phyloP scores from a whole-genome alignment of 2,329 filamentous ascomycete species.

The Aspergillus intermedius region DNA sequence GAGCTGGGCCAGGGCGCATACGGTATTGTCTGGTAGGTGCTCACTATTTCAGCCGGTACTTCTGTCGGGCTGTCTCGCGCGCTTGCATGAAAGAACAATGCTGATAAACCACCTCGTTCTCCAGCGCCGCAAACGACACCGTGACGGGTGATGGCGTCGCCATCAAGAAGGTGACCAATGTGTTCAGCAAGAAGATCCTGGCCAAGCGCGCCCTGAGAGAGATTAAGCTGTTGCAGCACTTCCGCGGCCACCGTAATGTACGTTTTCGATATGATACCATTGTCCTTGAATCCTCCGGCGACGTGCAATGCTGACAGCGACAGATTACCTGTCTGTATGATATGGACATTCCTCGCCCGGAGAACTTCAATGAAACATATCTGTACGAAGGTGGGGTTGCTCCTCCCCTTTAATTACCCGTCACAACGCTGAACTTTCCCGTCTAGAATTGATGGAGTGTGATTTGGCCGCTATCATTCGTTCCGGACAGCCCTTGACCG shows the following conservation, averaged over 20 bases:
- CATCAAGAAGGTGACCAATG: conserved; percentile 99
- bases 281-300: not conserved
- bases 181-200: conserved; percentile 99
- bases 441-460: conserved; percentile 93
- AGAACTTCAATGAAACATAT: conserved; percentile 99
- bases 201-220: conserved; percentile 96
- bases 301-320: conserved; percentile 30
- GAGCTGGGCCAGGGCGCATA: conserved; percentile 97
- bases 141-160: conserved; percentile 89
- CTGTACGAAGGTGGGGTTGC: conserved; percentile 77
- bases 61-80: conserved; percentile 1
- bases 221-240: conserved; percentile 98
- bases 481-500: conserved; percentile 92
- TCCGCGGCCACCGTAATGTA: conserved; percentile 82
- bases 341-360: conserved; percentile 96
- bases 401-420: not conserved
- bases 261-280: conserved; percentile 26
- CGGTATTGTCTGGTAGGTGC: conserved; percentile 85
- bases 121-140: conserved; percentile 83
- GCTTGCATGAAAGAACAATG: conserved; percentile 4
- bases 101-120: conserved; percentile 7
- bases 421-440: conserved; percentile 4
- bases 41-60: not conserved
- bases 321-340: conserved; percentile 98
- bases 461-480: conserved; percentile 96